phyloP scores from a whole-genome alignment of 805 yeast species.

The Clavispora phyllophila region DNA sequence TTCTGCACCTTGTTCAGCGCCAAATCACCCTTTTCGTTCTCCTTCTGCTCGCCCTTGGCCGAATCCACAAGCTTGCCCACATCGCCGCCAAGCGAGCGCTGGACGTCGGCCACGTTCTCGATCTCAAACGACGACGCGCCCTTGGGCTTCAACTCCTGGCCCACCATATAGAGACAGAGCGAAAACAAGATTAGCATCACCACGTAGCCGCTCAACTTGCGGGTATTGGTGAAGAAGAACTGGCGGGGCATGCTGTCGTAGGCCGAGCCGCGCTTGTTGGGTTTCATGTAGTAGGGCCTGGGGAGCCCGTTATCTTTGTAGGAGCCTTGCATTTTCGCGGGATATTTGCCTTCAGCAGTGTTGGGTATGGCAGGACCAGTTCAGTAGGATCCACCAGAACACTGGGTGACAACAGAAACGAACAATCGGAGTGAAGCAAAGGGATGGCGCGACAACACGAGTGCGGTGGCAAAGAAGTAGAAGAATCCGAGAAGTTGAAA shows the following conservation, averaged over 20 bases:
- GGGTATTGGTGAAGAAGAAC: slow-evolving; percentile 32
- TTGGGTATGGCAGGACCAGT: too few species aligned
- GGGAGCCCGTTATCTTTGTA: slow-evolving; percentile 40
- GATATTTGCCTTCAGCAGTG: not conserved
- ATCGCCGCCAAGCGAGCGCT: slow-evolving; percentile 17
- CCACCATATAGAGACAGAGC: slow-evolving; percentile 29
- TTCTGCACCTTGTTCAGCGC: slow-evolving; percentile 36
- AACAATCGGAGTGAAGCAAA: not conserved
- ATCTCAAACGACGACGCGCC: slow-evolving; percentile 28
- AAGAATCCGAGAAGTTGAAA: not conserved
- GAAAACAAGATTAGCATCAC: slow-evolving; percentile 31
- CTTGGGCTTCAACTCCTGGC: slow-evolving; percentile 29
- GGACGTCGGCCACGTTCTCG: slow-evolving; percentile 10
- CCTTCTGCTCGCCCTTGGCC: slow-evolving; percentile 27
- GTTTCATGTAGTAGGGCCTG: slow-evolving; percentile 44
- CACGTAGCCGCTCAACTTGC: slow-evolving; percentile 36
- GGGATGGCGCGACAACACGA: not conserved
- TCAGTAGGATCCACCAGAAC: not conserved
- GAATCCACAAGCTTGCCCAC: slow-evolving; percentile 26
- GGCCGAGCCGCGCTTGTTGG: slow-evolving; percentile 31
- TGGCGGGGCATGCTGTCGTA: slow-evolving; percentile 29
- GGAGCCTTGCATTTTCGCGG: slow-evolving; percentile 36
- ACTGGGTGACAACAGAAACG: not conserved
- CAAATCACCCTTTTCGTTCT: slow-evolving; percentile 28
- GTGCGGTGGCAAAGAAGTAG: not conserved